A percentile compares a stretch with the other conserved stretches of the same genome.
Conservation (phyloP, 805 yeast species). For the Suhomyces vadensis region DNA sequence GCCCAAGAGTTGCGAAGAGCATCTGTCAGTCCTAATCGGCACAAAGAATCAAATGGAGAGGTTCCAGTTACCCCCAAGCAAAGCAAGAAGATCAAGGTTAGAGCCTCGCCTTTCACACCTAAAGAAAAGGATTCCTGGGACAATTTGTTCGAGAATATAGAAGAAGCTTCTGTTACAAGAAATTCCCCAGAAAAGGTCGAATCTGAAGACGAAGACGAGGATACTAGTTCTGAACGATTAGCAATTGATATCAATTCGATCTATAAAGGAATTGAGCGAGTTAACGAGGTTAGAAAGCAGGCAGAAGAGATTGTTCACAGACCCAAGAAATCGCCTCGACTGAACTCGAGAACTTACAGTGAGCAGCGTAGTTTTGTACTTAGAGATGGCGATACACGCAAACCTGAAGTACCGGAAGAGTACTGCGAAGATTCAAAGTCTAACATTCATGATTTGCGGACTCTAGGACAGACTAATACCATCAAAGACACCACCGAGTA, state of each 20-base stretch:
- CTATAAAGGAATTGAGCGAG: not conserved
- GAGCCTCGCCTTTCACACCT: constrained; percentile 5
- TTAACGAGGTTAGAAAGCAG: not conserved
- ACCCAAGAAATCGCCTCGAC: not conserved
- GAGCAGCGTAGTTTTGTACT: constrained; percentile 2
- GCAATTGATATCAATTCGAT: not conserved
- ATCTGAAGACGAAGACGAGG: not conserved
- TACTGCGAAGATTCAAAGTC: not conserved
- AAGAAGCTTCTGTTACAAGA: not conserved
- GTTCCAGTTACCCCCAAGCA: constrained; percentile 4
- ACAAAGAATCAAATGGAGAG: not conserved
- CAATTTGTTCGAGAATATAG: constrained; percentile 18
- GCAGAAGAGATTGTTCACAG: not conserved
- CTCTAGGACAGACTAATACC: constrained; percentile 12
- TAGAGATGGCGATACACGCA: not conserved
- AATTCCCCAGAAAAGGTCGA: not conserved
- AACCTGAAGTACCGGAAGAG: not conserved
- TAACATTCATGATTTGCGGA: constrained; percentile 21
- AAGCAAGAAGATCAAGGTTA: not conserved
- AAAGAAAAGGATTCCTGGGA: constrained; percentile 15
- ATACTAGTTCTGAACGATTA: not conserved
- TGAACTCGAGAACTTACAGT: not conserved
- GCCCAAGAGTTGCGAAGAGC: not conserved
- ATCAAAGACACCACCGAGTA: constrained; percentile 17
- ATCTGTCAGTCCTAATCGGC: too few relatives aligned